phyloP scores from a whole-genome alignment of 371 early-diverging fungal species.

The Rhizopus microsporus region DNA sequence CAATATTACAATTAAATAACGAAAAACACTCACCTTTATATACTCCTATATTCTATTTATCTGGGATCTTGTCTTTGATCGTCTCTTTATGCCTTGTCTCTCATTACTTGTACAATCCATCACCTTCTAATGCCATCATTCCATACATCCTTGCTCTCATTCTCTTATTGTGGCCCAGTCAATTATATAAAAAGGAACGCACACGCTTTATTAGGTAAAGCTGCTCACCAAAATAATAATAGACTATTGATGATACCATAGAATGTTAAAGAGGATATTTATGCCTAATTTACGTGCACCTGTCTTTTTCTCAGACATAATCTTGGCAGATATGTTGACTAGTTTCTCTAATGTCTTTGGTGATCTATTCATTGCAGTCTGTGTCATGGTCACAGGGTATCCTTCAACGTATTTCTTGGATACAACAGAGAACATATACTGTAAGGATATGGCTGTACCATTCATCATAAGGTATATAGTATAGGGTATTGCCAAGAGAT shows the following conservation, averaged over 20 bases:
- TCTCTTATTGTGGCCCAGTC: conserved; percentile 58
- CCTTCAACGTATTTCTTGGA: conserved; percentile 33
- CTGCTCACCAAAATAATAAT: neutral
- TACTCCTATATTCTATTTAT: conserved; percentile 50
- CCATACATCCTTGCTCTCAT: conserved; percentile 56
- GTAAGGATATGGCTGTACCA: conserved; percentile 56
- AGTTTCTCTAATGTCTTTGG: conserved; percentile 88
- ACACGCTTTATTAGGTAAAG: conserved; percentile 62
- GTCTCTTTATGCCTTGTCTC: conserved; percentile 35
- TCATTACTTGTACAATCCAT: conserved; percentile 11
- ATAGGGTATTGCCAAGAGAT: neutral
- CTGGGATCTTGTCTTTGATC: conserved; percentile 34
- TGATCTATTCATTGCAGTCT: conserved; percentile 69
- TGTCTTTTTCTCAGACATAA: conserved; percentile 81
- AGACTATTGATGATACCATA: conserved; percentile 4
- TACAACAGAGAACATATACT: conserved; percentile 38
- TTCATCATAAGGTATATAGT: conserved; percentile 57
- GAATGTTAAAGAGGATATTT: conserved; percentile 42
- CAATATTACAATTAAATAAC: conserved; percentile 50
- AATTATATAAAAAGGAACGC: conserved; percentile 64
- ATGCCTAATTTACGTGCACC: conserved; percentile 54
- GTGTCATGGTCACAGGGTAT: conserved; percentile 48
- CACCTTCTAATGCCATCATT: conserved; percentile 43
- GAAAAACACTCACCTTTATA: conserved; percentile 39
- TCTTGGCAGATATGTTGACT: conserved; percentile 92